Conservation (phyloP, 2,329 filamentous ascomycete genomes). For the Fusarium sp. region DNA sequence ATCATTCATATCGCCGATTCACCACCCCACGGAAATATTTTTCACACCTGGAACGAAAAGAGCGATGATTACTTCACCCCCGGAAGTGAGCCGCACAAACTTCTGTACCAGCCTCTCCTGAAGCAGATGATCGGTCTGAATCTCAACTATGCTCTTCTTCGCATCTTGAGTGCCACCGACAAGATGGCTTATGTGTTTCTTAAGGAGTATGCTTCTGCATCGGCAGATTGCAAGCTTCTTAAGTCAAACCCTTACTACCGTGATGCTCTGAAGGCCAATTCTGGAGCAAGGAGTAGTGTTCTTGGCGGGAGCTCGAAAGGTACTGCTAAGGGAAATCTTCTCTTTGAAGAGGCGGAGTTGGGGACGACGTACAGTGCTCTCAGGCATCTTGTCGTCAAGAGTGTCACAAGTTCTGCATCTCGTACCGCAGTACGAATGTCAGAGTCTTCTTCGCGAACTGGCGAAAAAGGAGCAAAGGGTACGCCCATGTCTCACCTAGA, state of each 20-base stretch:
- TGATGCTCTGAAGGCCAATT: neutral
- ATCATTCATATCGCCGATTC: constrained; percentile 33
- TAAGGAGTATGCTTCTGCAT: constrained; percentile 7
- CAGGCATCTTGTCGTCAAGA: constrained; percentile 13
- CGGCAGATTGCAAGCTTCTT: constrained; percentile 14
- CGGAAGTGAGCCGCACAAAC: constrained; percentile 11
- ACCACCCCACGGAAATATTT: constrained; percentile 13
- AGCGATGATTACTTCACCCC: neutral
- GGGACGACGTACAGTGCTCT: constrained; percentile 15
- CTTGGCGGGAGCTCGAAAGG: neutral
- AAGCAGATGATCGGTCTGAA: constrained; percentile 20
- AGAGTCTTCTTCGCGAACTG: constrained; percentile 11
- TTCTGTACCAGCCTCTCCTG: constrained; percentile 12
- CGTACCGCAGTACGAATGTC: constrained; percentile 26
- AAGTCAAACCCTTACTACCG: neutral
- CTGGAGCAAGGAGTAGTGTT: neutral
- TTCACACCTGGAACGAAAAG: neutral
- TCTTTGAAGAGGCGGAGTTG: constrained; percentile 16
- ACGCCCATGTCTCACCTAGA: neutral
- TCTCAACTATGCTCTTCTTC: constrained; percentile 24
- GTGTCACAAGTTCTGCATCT: constrained; percentile 22
- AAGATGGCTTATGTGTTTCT: constrained; percentile 6
- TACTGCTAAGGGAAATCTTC: constrained; percentile 3
- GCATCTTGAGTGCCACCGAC: neutral
- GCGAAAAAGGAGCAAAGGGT: constrained; percentile 2